A percentile compares a stretch with the other conserved stretches of the same genome.
Conservation (phyloP, 495 filamentous ascomycete genomes). For the Letharia columbiana region DNA sequence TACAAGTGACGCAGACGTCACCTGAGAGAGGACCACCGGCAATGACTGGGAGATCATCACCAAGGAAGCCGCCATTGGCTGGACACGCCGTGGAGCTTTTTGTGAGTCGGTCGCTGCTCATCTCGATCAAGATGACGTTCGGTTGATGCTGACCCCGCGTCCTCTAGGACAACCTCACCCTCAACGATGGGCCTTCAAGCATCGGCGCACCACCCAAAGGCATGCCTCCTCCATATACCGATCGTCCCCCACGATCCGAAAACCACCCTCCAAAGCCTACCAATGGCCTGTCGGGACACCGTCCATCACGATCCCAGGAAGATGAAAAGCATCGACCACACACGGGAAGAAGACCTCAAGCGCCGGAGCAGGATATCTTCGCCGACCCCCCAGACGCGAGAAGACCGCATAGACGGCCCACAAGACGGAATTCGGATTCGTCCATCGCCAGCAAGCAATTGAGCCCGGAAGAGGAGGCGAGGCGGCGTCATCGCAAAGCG, state of each 20-base stretch:
- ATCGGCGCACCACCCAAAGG: slow-evolving; percentile 28
- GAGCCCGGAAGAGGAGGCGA: slow-evolving; percentile 66
- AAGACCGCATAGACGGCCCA: slow-evolving; percentile 42
- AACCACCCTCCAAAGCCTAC: slow-evolving; percentile 30
- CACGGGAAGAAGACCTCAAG: slow-evolving; percentile 28
- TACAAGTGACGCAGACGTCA: slow-evolving; percentile 30
- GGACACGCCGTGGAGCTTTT: slow-evolving; percentile 76
- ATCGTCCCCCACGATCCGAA: slow-evolving; percentile 36
- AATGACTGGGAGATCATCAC: slow-evolving; percentile 48
- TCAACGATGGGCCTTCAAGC: slow-evolving; percentile 37
- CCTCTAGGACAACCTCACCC: slow-evolving; percentile 41
- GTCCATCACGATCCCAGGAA: slow-evolving; percentile 53
- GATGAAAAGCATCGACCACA: slow-evolving; percentile 35
- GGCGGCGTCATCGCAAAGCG: slow-evolving; percentile 58
- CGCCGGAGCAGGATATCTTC: slow-evolving; percentile 48
- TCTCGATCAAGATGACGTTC: background rate
- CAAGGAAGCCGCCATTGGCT: slow-evolving; percentile 43
- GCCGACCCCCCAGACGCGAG: slow-evolving; percentile 44
- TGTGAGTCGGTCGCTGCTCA: slow-evolving; percentile 50
- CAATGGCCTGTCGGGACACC: slow-evolving; percentile 43
- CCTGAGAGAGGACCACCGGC: slow-evolving; percentile 33
- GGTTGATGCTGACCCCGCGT: slow-evolving; percentile 8
- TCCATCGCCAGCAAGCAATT: slow-evolving; percentile 62
- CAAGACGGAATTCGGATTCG: slow-evolving; percentile 85
- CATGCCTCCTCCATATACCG: slow-evolving; percentile 35